Percentiles rank a stretch among this genome's conserved stretches.
phyloP scores from a whole-genome alignment of 2,329 filamentous ascomycete genomes.

The Fusarium cicatricum region DNA sequence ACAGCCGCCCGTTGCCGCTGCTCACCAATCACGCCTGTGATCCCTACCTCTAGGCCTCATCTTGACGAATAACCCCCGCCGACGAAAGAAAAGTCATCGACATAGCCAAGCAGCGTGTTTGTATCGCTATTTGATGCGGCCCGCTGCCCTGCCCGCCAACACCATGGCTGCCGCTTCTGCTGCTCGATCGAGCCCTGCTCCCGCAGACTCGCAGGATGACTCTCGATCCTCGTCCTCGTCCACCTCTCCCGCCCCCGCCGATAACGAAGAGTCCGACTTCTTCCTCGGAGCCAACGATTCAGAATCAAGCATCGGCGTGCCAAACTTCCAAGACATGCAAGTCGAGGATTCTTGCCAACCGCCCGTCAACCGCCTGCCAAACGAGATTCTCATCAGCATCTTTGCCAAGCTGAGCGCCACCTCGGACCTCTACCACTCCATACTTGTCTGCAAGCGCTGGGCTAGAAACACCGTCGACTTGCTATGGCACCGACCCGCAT shows the following conservation, averaged over 20 bases:
- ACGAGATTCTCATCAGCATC: constrained; percentile 92
- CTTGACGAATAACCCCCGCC: constrained; percentile 15
- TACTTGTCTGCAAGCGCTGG: constrained; percentile 96
- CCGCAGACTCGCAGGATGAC: constrained; percentile 56
- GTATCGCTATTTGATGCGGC: constrained; percentile 15
- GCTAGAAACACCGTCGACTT: constrained; percentile 90
- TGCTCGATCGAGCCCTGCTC: constrained; percentile 31
- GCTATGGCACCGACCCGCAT: constrained; percentile 93
- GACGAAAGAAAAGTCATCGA: constrained; percentile 9
- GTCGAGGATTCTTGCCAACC: constrained; percentile 73
- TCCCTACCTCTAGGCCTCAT: constrained; percentile 18
- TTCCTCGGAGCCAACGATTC: constrained; percentile 91
- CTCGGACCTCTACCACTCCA: constrained; percentile 82
- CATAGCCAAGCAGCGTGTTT: constrained; percentile 4
- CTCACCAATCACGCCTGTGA: constrained; percentile 32
- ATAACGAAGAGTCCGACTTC: constrained; percentile 94
- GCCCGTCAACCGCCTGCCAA: constrained; percentile 86
- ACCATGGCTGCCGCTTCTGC: constrained; percentile 38
- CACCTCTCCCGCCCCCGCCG: constrained; percentile 76
- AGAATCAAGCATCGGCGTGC: constrained; percentile 86
- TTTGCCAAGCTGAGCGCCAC: constrained; percentile 84
- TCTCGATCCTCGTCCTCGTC: constrained; percentile 72
- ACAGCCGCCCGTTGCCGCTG: constrained; percentile 19
- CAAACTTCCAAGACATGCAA: constrained; percentile 78
- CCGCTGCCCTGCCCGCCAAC: constrained; percentile 13